Base-by-base conservation (phyloP, 2,329 filamentous ascomycete genomes). In the Pseudogymnoascus sp. region DNA sequence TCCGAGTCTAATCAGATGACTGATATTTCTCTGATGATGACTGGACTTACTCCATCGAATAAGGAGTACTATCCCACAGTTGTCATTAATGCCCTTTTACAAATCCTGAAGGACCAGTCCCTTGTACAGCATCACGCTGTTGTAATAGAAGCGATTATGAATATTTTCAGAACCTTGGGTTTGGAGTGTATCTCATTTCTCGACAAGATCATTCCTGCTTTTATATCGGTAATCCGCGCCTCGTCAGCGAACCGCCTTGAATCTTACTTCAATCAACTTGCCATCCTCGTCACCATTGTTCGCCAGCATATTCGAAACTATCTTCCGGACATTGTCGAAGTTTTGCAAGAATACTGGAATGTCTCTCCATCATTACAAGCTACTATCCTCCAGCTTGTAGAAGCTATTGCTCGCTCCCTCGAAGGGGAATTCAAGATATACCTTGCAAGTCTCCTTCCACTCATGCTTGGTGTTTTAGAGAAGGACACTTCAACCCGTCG, bases 361-460 rank as follows among this genome's bases (percentile, higher is more conserved):
- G 83, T 84, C 33, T 90, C 89, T 5, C 82, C 88, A 11, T 87
- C 89, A 33, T 81, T 97, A 2, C 95, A 97, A 75, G 87, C 88
- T 0, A 99, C 96, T 0, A 97, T 99, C 63, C 78, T 99, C 62
- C 89, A 89, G 1, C 81, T 99, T 26, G 89, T 99, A 7, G 95
- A 99, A 75, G 91, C 93, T 0, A 96, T 99, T 64, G 91, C 95
- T 3, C 87, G 90, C 65, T 96, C 95, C 0, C 79, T 99, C 1
- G 95, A 99, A 72, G 95, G 95, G 67, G 95, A 99, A 74, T 99
- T 99, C 80, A 96, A 97, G 75, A 89, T 96, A 47, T 97, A 97
- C 71, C 79, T 99, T 10, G 95, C 95, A 4, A 86, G 88, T 11
- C 80, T 99, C 15, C 82, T 99, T 2, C 96, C 95, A 0, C 80